Evolutionary conservation across 768 basidiomycete genomes (phyloP).

Genomic region (Suillus variegatus): DNA sequence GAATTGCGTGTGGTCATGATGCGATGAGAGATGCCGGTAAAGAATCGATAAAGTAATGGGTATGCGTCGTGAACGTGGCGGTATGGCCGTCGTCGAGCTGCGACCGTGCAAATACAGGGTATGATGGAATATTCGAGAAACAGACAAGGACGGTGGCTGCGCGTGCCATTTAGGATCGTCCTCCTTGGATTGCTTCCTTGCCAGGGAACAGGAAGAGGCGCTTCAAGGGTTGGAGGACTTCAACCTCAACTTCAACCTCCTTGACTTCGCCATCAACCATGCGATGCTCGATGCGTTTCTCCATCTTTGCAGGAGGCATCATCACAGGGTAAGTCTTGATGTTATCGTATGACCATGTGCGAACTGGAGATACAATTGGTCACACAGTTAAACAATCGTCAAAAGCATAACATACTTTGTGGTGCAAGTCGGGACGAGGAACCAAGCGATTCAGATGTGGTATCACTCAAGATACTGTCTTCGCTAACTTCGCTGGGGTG

Average conservation of each 20-base stretch:
- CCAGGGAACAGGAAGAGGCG: conserved; percentile 70
- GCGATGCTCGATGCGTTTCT: conserved; percentile 49
- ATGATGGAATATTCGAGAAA: conserved; percentile 24
- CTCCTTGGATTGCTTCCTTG: conserved; percentile 35
- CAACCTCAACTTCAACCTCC: conserved; percentile 55
- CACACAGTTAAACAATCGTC: background rate
- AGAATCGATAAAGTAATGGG: conserved; percentile 37
- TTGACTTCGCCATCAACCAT: conserved; percentile 51
- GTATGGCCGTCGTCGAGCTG: conserved; percentile 31
- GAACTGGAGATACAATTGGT: conserved; percentile 40
- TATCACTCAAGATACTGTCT: conserved; percentile 32
- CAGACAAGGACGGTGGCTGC: conserved; percentile 3
- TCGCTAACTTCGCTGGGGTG: conserved; percentile 42
- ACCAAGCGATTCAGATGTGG: conserved; percentile 21
- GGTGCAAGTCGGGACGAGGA: conserved; percentile 41
- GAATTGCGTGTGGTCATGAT: conserved; percentile 25
- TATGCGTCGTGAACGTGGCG: conserved; percentile 33
- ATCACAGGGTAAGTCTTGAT: conserved; percentile 64
- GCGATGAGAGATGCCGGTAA: conserved; percentile 16
- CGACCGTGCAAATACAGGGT: conserved; percentile 29
- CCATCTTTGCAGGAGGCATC: conserved; percentile 52
- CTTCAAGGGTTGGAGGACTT: conserved; percentile 56
- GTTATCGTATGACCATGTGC: conserved; percentile 79
- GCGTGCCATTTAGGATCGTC: conserved; percentile 27
- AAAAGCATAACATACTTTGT: conserved; percentile 47